Percentiles rank a stretch among this genome's conserved stretches.
These are phyloP conservation scores for Aspergillus oerlinghausenensis DNA, from an alignment of 2,329 filamentous ascomycete species.

Conservation along the genomic window DNA sequence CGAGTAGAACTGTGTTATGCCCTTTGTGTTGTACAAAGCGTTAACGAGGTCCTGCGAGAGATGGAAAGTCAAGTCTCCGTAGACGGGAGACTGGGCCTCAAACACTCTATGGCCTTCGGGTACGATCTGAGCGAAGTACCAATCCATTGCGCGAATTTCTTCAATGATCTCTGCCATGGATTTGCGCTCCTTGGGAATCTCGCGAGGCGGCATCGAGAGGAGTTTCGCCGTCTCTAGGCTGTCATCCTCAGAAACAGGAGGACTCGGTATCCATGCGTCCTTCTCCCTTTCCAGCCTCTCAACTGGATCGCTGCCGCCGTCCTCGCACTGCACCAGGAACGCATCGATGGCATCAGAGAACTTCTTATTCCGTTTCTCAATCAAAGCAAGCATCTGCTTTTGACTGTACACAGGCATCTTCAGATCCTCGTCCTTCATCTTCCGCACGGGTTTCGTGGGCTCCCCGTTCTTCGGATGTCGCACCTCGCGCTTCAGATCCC, in stretches of 20 bases:
- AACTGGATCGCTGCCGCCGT: slow-evolving; percentile 61
- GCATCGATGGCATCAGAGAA: slow-evolving; percentile 71
- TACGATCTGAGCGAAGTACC: slow-evolving; percentile 91
- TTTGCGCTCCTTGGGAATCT: slow-evolving; percentile 75
- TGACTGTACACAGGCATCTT: slow-evolving; percentile 92
- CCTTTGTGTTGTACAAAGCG: slow-evolving; percentile 85
- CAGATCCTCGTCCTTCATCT: slow-evolving; percentile 70
- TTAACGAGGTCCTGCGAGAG: slow-evolving; percentile 93
- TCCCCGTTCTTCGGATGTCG: slow-evolving; percentile 68
- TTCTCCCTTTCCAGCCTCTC: slow-evolving; percentile 57
- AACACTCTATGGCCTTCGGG: slow-evolving; percentile 89
- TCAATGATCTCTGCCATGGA: slow-evolving; percentile 77
- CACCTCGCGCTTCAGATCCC: slow-evolving; percentile 79
- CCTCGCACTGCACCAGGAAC: slow-evolving; percentile 71
- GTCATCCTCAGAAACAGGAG: slow-evolving; percentile 39
- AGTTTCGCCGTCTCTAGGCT: slow-evolving; percentile 36
- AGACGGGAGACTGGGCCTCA: slow-evolving; percentile 74
- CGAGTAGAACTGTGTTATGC: slow-evolving; percentile 79
- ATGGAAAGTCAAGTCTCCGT: slow-evolving; percentile 77
- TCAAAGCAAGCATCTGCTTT: slow-evolving; percentile 82
- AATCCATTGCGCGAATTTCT: slow-evolving; percentile 74
- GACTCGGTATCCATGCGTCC: slow-evolving; percentile 59
- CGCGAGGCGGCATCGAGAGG: slow-evolving; percentile 54
- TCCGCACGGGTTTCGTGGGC: slow-evolving; percentile 62
- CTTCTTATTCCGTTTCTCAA: slow-evolving; percentile 83